phyloP scores from a whole-genome alignment of 164 flowering plant species.

The Liquidambar formosana region DNA sequence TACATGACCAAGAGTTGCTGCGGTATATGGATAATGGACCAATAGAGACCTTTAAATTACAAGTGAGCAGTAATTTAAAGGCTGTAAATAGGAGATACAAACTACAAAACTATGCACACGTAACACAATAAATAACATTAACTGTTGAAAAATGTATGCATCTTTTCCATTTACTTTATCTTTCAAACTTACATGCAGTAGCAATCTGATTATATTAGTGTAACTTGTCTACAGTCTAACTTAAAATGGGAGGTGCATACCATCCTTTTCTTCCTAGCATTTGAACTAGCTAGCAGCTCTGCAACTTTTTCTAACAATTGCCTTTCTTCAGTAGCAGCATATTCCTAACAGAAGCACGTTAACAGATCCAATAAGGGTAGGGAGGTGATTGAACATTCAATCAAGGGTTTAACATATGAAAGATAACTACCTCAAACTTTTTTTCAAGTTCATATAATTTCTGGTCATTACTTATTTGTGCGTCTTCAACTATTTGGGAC shows the following conservation, averaged over 20 bases:
- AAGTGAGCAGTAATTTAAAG: no score
- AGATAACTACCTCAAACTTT: constrained; percentile 76
- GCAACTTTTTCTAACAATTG: constrained; percentile 83
- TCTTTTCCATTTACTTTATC: no score
- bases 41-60: no score
- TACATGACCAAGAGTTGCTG: no score
- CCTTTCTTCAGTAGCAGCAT: constrained; percentile 90
- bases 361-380: not conserved
- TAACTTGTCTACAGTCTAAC: no score
- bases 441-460: constrained; percentile 78
- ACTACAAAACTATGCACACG: no score
- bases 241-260: constrained; percentile 35
- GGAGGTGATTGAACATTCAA: not conserved
- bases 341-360: constrained; percentile 52
- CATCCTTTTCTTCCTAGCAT: constrained; percentile 84
- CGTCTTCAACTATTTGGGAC: constrained; percentile 73
- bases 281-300: constrained; percentile 70
- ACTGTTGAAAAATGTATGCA: no score
- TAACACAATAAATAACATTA: no score
- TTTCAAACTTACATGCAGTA: no score
- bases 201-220: not conserved
- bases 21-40: no score
- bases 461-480: constrained; percentile 60
- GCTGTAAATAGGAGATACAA: no score
- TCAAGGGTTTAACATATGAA: not conserved